Conservation (phyloP, 176 grass and related monocot species). For the Oryza meyeriana region DNA sequence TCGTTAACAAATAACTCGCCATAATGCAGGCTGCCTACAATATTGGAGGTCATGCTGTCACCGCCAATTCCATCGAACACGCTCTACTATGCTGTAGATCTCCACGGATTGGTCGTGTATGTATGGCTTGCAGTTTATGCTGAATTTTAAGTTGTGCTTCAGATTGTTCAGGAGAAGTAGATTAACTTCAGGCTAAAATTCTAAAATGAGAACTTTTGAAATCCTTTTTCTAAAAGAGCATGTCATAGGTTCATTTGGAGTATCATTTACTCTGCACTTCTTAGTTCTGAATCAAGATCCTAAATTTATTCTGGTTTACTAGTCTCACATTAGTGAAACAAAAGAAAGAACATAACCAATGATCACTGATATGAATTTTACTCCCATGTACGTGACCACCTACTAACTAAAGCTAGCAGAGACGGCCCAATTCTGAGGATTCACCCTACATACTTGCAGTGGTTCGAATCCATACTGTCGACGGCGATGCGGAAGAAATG, state of each 20-base stretch:
- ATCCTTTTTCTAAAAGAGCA: neutral
- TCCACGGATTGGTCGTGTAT: constrained; percentile 71
- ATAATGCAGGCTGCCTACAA: constrained; percentile 87
- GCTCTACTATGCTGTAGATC: constrained; percentile 67
- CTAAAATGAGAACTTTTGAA: neutral
- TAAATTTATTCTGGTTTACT: neutral
- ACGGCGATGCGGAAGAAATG: constrained; percentile 72
- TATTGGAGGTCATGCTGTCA: constrained; percentile 75
- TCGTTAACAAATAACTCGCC: neutral
- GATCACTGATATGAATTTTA: neutral
- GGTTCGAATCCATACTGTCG: constrained; percentile 77
- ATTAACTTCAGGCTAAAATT: neutral
- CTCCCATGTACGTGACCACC: neutral
- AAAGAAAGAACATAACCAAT: neutral
- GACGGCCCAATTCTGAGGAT: neutral
- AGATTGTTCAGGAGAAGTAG: neutral
- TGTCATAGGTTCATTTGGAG: neutral
- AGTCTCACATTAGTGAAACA: neutral
- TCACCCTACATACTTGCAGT: constrained; percentile 40
- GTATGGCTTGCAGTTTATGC: constrained; percentile 41
- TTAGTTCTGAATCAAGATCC: neutral
- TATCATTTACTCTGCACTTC: neutral
- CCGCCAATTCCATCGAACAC: constrained; percentile 80
- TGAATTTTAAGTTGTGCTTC: neutral
- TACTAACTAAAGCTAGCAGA: neutral